phyloP scores from a whole-genome alignment of 176 grass and related monocot genomes.

The Hyparrhenia diplandra region DNA sequence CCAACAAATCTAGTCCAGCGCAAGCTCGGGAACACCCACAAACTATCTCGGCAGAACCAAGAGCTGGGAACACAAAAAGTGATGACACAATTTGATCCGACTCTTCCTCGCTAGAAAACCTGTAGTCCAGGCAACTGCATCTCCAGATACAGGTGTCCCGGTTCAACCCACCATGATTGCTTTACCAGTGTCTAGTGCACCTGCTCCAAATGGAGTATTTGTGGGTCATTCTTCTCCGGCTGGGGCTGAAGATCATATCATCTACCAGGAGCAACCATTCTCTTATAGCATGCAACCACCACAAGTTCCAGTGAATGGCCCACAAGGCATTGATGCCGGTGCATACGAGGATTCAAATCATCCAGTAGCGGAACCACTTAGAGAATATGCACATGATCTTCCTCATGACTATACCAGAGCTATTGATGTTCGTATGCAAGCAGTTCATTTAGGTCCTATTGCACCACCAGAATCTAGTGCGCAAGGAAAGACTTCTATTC shows the following conservation, averaged over 20 bases:
- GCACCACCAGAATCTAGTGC: constrained; percentile 49
- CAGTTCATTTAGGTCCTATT: constrained; percentile 53
- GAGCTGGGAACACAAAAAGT: constrained; percentile 23
- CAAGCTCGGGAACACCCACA: constrained; percentile 19
- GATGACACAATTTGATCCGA: constrained; percentile 34
- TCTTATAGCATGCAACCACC: constrained; percentile 44
- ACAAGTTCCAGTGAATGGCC: constrained; percentile 31
- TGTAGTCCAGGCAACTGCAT: constrained; percentile 27
- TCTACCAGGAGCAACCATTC: constrained; percentile 45
- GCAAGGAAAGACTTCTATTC: constrained; percentile 36
- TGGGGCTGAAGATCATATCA: constrained; percentile 38
- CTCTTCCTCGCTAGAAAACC: constrained; percentile 29
- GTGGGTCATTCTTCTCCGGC: constrained; percentile 35
- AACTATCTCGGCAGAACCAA: constrained; percentile 34
- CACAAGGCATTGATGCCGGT: constrained; percentile 23
- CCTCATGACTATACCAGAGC: constrained; percentile 44
- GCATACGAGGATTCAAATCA: constrained; percentile 49
- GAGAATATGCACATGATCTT: constrained; percentile 50
- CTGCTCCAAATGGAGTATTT: constrained; percentile 46
- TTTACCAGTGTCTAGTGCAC: constrained; percentile 32
- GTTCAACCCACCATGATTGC: constrained; percentile 35
- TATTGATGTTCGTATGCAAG: constrained; percentile 58
- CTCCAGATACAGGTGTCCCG: constrained; percentile 31
- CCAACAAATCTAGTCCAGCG: constrained; percentile 33
- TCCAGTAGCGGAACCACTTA: constrained; percentile 32